Base-by-base conservation (phyloP, 2,329 filamentous ascomycete species). In the Diaporthe destruens region DNA sequence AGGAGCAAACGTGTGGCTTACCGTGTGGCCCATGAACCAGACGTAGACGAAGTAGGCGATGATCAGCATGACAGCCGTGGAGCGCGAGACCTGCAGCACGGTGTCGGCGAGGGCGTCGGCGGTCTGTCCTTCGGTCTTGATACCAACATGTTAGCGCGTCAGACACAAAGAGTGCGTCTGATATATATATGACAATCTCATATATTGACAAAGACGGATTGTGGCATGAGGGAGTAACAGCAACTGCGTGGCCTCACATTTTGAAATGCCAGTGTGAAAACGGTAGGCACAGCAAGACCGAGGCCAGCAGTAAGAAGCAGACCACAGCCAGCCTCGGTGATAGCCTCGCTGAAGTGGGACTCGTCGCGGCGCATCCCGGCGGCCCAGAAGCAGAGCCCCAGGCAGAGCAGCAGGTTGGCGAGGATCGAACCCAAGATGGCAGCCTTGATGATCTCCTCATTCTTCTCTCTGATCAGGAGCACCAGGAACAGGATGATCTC, bases 401-500 rank as follows among this genome's bases (percentile, higher is more conserved):
- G 82, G 76, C 94, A 97, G 0, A 97, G 85, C 56, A 97, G 83
- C 83, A 96, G 88, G 42, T 94, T 97, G 16, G 94, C 94, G 44
- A 97, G 81, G 56, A 97, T 93, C 0, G 93, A 96, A 47, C 94
- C 94, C 0, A 97, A 84, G 71, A 97, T 95, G 34, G 94, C 94
- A 69, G 93, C 93, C 79, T 94, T 90, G 77, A 97, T 94, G 76
- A 96, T 93, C n/a, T 87, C 86, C 73, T 92, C 91, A 80, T 85
- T 81, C 67, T 85, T 76, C 2, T 84, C 81, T 14, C 71, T 59
- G 1, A 80, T 80, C 6, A 96, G 86, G 56, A 97, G 83, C 2
- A 95, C 88, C 85, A 96, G 92, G 82, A 97, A 96, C 39, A 97
- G 84, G 59, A 97, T 89, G 71, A 97, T 92, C 79, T 97, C 94